Evolutionary conservation across 192 early-diverging fungal species (phyloP).

Genomic region (Rhizophlyctis rosea): DNA sequence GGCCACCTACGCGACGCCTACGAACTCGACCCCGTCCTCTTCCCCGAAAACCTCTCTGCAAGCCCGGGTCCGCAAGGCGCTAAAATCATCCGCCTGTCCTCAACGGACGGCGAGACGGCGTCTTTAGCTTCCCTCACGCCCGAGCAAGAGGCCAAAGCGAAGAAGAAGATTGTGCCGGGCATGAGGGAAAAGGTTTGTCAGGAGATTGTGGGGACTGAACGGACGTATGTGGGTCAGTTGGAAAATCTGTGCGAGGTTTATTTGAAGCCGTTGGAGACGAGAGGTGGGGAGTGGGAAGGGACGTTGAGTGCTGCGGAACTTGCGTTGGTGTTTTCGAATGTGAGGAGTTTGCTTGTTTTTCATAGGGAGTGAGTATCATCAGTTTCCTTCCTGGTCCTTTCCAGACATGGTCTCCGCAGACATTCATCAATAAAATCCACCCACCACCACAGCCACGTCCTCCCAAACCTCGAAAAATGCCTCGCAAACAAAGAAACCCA

Average conservation of each 20-base stretch:
- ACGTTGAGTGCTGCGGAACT: conserved; percentile 22
- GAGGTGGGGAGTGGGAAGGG: too few relatives aligned
- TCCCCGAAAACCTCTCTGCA: too few relatives aligned
- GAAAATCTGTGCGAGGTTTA: conserved; percentile 69
- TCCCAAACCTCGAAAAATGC: conserved; percentile 25
- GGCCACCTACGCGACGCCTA: conserved; percentile 18
- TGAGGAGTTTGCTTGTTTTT: conserved; percentile 69
- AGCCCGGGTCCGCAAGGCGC: background rate
- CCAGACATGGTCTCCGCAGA: too few relatives aligned
- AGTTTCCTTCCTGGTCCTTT: too few relatives aligned
- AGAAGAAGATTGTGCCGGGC: conserved; percentile 35
- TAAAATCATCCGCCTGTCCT: background rate
- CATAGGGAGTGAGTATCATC: conserved; percentile 58
- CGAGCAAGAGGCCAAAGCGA: conserved; percentile 4
- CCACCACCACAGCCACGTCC: too few relatives aligned
- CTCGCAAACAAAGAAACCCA: conserved; percentile 25
- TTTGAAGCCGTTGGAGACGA: conserved; percentile 25
- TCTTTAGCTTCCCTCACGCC: too few relatives aligned
- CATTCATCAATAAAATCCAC: too few relatives aligned
- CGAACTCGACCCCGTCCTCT: conserved; percentile 23
- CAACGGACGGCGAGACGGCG: conserved; percentile 6
- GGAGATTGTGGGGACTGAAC: conserved; percentile 82
- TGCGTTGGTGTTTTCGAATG: conserved; percentile 68
- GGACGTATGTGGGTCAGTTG: conserved; percentile 82
- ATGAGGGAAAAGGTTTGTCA: conserved; percentile 67